phyloP scores from a whole-genome alignment of 2,329 filamentous ascomycete species.

The Calonectria naviculata region DNA sequence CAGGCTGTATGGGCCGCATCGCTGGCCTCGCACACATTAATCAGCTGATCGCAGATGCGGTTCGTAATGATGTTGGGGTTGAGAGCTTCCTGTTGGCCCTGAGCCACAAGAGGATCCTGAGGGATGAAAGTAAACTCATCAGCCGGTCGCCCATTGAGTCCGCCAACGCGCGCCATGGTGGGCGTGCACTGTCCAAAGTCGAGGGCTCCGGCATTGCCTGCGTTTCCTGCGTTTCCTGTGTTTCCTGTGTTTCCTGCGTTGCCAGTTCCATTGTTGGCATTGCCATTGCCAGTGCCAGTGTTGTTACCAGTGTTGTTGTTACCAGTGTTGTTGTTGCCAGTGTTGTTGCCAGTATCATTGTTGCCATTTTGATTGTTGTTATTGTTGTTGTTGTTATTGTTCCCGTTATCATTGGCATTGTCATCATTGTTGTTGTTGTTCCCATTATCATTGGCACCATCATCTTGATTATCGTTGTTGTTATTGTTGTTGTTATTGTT shows the following conservation, averaged over 20 bases:
- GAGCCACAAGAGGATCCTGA: slow-evolving; percentile 68
- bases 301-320: neutral
- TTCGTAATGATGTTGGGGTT: slow-evolving; percentile 82
- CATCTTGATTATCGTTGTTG: neutral
- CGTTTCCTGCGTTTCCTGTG: neutral
- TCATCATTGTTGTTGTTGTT: neutral
- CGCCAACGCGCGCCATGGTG: slow-evolving; percentile 69
- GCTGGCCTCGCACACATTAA: slow-evolving; percentile 73
- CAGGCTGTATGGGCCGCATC: slow-evolving; percentile 67
- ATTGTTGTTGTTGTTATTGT: neutral
- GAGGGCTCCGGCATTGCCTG: slow-evolving; percentile 36
- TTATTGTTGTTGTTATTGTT: neutral
- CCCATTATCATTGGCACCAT: neutral
- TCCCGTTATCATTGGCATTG: neutral
- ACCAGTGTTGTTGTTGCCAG: neutral
- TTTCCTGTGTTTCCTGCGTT: neutral
- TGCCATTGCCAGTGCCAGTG: neutral
- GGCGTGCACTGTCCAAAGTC: slow-evolving; percentile 67
- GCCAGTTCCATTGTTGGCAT: slow-evolving; percentile 31
- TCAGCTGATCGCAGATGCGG: slow-evolving; percentile 76
- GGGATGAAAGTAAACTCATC: slow-evolving; percentile 77
- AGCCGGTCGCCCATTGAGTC: slow-evolving; percentile 65
- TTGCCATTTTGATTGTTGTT: neutral
- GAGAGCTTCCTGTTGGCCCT: slow-evolving; percentile 72
- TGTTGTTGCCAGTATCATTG: neutral